Conservation (phyloP, 495 filamentous ascomycete species). For the Daldinia caldariorum region DNA sequence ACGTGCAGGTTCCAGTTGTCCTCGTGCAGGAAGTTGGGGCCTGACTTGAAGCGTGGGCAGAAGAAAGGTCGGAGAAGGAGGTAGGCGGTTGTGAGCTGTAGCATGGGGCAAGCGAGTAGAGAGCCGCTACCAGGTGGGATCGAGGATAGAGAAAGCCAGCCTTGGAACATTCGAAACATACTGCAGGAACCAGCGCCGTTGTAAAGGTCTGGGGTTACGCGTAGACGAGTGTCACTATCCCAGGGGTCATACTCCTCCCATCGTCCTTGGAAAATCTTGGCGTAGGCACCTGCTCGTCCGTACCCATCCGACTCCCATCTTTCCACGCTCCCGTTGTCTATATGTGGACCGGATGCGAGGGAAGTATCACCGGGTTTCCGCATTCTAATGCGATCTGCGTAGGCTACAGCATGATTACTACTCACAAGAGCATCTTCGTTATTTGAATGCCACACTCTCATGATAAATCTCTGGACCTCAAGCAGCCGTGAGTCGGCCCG, state of each 20-base stretch:
- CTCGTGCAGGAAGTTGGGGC: slow-evolving; percentile 39
- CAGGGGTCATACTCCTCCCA: slow-evolving; percentile 89
- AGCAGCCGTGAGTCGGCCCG: slow-evolving; percentile 79
- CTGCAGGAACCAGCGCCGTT: slow-evolving; percentile 82
- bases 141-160: slow-evolving; percentile 77
- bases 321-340: slow-evolving; percentile 84
- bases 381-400: slow-evolving; percentile 83
- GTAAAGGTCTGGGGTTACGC: slow-evolving; percentile 79
- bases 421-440: slow-evolving; percentile 70
- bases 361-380: slow-evolving; percentile 68
- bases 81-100: slow-evolving; percentile 81
- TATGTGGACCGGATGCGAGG: slow-evolving; percentile 77
- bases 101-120: slow-evolving; percentile 79
- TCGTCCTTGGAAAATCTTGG: slow-evolving; percentile 71
- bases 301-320: slow-evolving; percentile 91
- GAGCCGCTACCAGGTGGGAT: slow-evolving; percentile 74
- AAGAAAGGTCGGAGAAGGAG: slow-evolving; percentile 89
- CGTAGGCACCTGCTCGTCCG: slow-evolving; percentile 71
- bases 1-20: slow-evolving; percentile 50
- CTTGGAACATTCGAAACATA: slow-evolving; percentile 89
- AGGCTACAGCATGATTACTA: slow-evolving; percentile 69
- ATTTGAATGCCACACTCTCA: slow-evolving; percentile 78
- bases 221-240: slow-evolving; percentile 76
- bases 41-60: slow-evolving; percentile 52
- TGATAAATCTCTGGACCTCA: slow-evolving; percentile 75